These are phyloP conservation scores for Trichocladium uniseriatum DNA, from an alignment of 495 filamentous ascomycete genomes.

Conservation along the genomic window DNA sequence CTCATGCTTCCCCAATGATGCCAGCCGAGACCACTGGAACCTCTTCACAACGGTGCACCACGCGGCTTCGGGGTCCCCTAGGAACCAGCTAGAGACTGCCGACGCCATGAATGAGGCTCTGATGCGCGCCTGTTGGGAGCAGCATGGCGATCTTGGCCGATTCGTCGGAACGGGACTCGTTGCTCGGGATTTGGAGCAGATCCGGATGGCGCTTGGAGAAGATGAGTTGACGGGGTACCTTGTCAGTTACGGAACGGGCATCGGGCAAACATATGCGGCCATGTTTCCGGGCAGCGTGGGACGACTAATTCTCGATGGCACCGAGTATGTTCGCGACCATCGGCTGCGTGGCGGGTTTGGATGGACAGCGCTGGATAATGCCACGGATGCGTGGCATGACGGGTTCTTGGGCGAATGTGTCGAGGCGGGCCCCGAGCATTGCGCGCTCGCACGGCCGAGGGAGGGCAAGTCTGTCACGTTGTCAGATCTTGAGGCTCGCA, in stretches of 20 bases:
- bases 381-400: constrained; percentile 38
- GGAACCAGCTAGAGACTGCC: constrained; percentile 28
- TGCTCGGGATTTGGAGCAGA: constrained; percentile 42
- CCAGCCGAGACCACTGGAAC: constrained; percentile 35
- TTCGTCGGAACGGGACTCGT: constrained; percentile 38
- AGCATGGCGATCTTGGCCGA: constrained; percentile 33
- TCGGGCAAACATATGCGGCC: constrained; percentile 49
- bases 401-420: constrained; percentile 41
- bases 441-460: constrained; percentile 29
- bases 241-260: constrained; percentile 59
- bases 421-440: constrained; percentile 35
- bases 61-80: constrained; percentile 24
- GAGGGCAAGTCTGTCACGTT: constrained; percentile 26
- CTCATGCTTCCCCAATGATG: constrained; percentile 41
- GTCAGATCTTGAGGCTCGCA: constrained; percentile 25
- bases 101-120: constrained; percentile 36
- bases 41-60: constrained; percentile 31
- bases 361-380: constrained; percentile 39
- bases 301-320: constrained; percentile 40
- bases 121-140: constrained; percentile 36
- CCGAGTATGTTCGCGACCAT: constrained; percentile 43
- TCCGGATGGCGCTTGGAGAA: constrained; percentile 40
- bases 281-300: constrained; percentile 42
- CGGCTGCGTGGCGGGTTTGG: constrained; percentile 37
- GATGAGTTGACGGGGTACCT: constrained; percentile 52